Evolutionary conservation across 768 basidiomycete genomes (phyloP).

Genomic region (Ramaria sp.): DNA sequence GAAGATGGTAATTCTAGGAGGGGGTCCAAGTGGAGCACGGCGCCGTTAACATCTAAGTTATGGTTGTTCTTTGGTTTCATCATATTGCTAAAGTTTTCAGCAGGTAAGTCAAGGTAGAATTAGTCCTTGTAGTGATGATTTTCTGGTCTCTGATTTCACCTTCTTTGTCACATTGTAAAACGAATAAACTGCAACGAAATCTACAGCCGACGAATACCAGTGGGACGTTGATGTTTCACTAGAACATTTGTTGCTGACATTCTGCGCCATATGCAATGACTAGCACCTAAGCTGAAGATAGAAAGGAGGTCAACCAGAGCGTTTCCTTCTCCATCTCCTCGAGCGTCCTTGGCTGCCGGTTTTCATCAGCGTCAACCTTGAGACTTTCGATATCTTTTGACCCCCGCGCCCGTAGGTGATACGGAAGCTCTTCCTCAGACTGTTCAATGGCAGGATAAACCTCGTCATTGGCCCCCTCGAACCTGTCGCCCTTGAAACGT

Average conservation of each 20-base stretch:
- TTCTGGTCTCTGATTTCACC: background rate
- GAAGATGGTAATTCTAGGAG: conserved; percentile 62
- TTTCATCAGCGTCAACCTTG: conserved; percentile 62
- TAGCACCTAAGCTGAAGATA: conserved; percentile 16
- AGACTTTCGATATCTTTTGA: conserved; percentile 22
- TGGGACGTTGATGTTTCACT: no score
- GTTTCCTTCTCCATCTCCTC: conserved; percentile 81
- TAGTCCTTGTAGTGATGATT: background rate
- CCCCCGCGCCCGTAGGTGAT: conserved; percentile 20
- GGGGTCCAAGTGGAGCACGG: conserved; percentile 24
- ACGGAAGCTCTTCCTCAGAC: conserved; percentile 41
- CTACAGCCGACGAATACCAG: no score
- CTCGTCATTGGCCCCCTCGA: conserved; percentile 53
- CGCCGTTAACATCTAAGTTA: background rate
- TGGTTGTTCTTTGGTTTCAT: background rate
- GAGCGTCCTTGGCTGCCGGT: conserved; percentile 45
- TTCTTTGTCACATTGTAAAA: background rate
- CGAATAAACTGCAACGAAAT: background rate
- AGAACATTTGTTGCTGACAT: background rate
- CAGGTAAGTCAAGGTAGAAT: background rate
- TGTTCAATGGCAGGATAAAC: conserved; percentile 71
- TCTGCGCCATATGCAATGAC: background rate
- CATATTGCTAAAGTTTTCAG: background rate
- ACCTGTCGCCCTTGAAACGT: conserved; percentile 55
- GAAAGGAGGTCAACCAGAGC: conserved; percentile 50